Percentiles rank a stretch among this genome's conserved stretches.
Evolutionary conservation across 805 yeast species (phyloP).

Genomic region (Candida silvicultrix): DNA sequence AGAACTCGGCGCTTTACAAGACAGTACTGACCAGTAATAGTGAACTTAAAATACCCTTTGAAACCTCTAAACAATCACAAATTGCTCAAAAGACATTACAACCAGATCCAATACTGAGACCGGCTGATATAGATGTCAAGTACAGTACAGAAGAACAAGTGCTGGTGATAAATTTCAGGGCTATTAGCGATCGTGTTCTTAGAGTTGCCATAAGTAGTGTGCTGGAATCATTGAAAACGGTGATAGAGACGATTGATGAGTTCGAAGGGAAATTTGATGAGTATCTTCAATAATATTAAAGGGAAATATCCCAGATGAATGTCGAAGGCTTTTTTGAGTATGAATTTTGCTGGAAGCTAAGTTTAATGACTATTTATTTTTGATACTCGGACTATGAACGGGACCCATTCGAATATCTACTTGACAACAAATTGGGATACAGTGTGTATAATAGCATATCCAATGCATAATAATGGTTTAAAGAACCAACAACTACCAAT

Average conservation of each 20-base stretch:
- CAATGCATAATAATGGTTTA: too few species aligned
- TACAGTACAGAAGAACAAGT: conserved; percentile 30
- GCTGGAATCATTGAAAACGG: conserved; percentile 69
- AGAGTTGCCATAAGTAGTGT: conserved; percentile 82
- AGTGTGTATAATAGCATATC: too few species aligned
- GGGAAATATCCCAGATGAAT: too few species aligned
- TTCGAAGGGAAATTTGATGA: conserved; percentile 30
- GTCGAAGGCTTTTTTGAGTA: not conserved
- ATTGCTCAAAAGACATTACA: conserved; percentile 55
- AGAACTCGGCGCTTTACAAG: too few species aligned
- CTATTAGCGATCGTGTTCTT: conserved; percentile 65
- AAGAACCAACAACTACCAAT: too few species aligned
- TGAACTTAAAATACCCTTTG: conserved; percentile 58
- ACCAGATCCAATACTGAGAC: conserved; percentile 81
- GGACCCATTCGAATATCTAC: too few species aligned
- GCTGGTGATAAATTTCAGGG: conserved; percentile 45
- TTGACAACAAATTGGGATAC: too few species aligned
- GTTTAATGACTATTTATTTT: too few species aligned
- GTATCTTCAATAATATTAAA: not conserved
- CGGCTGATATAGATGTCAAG: conserved; percentile 50
- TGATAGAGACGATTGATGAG: conserved; percentile 75
- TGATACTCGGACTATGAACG: not conserved
- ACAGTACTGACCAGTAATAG: too few species aligned
- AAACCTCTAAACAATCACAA: conserved; percentile 46
- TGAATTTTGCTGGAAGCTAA: too few species aligned